phyloP scores from a whole-genome alignment of 805 yeast species.

The Candida yuanshanica region DNA sequence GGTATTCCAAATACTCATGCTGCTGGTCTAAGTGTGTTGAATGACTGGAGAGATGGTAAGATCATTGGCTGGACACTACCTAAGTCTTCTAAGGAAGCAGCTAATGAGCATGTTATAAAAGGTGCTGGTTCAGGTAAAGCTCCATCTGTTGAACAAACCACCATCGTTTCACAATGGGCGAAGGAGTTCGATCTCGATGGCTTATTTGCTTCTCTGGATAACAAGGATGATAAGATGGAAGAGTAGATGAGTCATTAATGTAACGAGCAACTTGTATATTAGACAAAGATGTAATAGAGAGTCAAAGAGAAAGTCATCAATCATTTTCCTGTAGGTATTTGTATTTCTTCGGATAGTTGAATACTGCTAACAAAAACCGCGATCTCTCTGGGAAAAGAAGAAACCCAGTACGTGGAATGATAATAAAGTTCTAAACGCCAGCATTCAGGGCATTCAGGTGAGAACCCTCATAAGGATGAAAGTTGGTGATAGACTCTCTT shows the following conservation, averaged over 20 bases:
- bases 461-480: too few species aligned
- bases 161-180: slow-evolving; percentile 87
- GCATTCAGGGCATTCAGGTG: too few species aligned
- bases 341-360: too few species aligned
- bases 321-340: too few species aligned
- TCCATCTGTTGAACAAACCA: slow-evolving; percentile 45
- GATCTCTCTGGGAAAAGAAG: too few species aligned
- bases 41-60: slow-evolving; percentile 97
- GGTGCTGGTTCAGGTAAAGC: slow-evolving; percentile 27
- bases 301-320: too few species aligned
- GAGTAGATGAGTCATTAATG: slow-evolving; percentile 1
- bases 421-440: too few species aligned
- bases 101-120: slow-evolving; percentile 21
- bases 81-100: slow-evolving; percentile 43
- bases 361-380: too few species aligned
- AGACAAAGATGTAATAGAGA: too few species aligned
- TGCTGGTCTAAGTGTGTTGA: slow-evolving; percentile 77
- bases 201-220: slow-evolving; percentile 45
- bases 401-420: too few species aligned
- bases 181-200: slow-evolving; percentile 91
- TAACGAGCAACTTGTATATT: slow-evolving; percentile 1
- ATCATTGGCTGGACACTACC: slow-evolving; percentile 89
- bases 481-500: slow-evolving; percentile 27
- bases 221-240: slow-evolving; percentile 21
- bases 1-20: slow-evolving; percentile 87